Percentiles rank a stretch among this genome's conserved stretches.
phyloP scores from a whole-genome alignment of 352 stramenopile species.

The Globisporangium emineosum region DNA sequence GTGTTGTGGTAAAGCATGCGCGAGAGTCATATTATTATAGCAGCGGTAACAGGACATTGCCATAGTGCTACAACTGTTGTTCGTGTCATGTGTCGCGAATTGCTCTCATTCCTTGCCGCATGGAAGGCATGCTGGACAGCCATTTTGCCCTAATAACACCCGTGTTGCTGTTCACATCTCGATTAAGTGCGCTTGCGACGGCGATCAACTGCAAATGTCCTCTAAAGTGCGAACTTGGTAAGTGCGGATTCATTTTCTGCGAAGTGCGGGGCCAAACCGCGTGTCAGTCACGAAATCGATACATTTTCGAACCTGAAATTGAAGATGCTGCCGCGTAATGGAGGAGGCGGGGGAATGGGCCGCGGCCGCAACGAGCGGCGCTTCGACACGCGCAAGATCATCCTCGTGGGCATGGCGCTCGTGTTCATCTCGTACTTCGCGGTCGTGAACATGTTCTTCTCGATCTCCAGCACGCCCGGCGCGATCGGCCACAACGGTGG shows the following conservation, averaged over 20 bases:
- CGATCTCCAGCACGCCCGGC: conserved; percentile 22
- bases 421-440: conserved; percentile 67
- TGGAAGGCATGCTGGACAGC: too few species aligned
- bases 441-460: conserved; percentile 66
- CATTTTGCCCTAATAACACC: too few species aligned
- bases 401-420: conserved; percentile 49
- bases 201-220: too few species aligned
- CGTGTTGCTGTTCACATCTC: too few species aligned
- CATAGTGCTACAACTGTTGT: neutral
- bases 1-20: neutral
- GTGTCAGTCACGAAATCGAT: neutral
- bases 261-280: too few species aligned
- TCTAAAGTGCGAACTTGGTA: too few species aligned
- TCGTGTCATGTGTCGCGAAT: neutral
- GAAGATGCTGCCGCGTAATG: conserved; percentile 37
- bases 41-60: neutral
- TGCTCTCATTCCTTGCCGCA: too few species aligned
- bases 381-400: conserved; percentile 49
- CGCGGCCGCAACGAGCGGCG: conserved; percentile 3
- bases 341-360: conserved; percentile 3
- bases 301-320: neutral
- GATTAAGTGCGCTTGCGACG: too few species aligned
- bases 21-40: too few species aligned
- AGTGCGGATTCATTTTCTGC: neutral
- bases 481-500: conserved; percentile 7